Evolutionary conservation across 331 rosid genomes (phyloP), one percentile per base, ranked within the genome.

Genomic region (Pyracantha coccinea): DNA sequence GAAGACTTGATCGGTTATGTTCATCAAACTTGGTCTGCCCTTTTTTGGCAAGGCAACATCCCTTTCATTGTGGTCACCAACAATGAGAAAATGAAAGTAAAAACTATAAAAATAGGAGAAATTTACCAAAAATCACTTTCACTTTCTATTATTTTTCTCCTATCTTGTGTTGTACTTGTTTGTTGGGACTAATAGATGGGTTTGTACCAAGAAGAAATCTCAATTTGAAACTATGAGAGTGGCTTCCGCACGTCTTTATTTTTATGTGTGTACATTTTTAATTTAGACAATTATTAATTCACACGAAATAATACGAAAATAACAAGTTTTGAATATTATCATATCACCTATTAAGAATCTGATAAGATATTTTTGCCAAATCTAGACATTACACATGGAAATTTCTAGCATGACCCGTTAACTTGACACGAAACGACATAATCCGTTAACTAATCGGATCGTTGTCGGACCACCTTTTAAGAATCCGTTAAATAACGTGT

Each of bases 401-500:
- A 41, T 1, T 41, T 41, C 14, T 41, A 41, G 2, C 15, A 41
- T 3, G 15, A 11, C 5, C 0, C 3, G 14, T 41, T 41, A 41
- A 41, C 0, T 11, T 0, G 0, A 41, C 14, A 41, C 14, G 14
- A 41, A 41, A 41, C 5, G 0, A 41, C 0, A 41, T 10, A 1
- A 1, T 41, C 0, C 1, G 1, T 41, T 11, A 41, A 41, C 47
- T 3, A 41, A 41, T 41, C 4, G 5, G 2, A 41, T 41, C 3
- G 3, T 41, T 41, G 47, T 41, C 0, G 14, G 5, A 0, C 0
- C 15, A 11, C 0, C 47, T 41, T 10, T 10, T 41, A 41, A 41
- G 4, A 41, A 41, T 41, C 1, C 0, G 0, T 41, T 11, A 11
- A 0, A 41, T 11, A 3, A 38, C 5, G 0, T 0, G 0, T 0